Evolutionary conservation across 1,139 yeast genomes (phyloP).

Genomic region (Geotrichum histeridarum): DNA sequence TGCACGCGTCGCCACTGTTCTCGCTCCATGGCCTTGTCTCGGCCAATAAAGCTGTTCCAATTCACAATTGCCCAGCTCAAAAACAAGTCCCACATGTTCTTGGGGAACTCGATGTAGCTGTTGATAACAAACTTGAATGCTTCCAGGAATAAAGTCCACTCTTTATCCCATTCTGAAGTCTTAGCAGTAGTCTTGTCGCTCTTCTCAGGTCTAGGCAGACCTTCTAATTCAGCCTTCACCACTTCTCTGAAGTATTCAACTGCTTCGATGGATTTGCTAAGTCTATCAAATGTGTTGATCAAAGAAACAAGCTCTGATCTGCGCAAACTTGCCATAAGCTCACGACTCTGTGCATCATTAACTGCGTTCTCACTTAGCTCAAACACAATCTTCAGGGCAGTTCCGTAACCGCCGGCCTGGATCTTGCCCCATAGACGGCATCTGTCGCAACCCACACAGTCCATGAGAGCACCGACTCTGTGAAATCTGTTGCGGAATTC

Average conservation of each 20-base stretch:
- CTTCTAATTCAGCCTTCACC: constrained; percentile 33
- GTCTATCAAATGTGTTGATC: constrained; percentile 84
- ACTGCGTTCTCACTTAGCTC: constrained; percentile 45
- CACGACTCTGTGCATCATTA: constrained; percentile 37
- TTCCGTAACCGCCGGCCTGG: constrained; percentile 96
- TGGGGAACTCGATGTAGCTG: constrained; percentile 70
- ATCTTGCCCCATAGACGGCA: constrained; percentile 98
- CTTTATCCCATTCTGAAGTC: constrained; percentile 40
- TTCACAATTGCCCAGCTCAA: constrained; percentile 48
- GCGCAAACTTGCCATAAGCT: constrained; percentile 49
- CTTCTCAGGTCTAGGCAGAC: constrained; percentile 40
- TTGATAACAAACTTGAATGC: constrained; percentile 62
- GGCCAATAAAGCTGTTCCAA: constrained; percentile 77
- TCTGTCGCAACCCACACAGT: constrained; percentile 97
- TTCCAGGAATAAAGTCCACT: constrained; percentile 36
- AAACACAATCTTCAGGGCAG: constrained; percentile 84
- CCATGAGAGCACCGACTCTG: constrained; percentile 91
- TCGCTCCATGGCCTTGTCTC: constrained; percentile 25
- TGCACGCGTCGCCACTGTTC: constrained; percentile 9
- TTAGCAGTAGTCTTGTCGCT: not conserved
- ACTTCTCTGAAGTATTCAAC: constrained; percentile 63
- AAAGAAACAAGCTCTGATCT: constrained; percentile 87
- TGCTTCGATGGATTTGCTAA: constrained; percentile 76
- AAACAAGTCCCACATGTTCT: constrained; percentile 48
- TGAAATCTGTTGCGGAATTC: constrained; percentile 82